phyloP scores from a whole-genome alignment of 257 asterid species.

The Solanum pimpinellifolium region DNA sequence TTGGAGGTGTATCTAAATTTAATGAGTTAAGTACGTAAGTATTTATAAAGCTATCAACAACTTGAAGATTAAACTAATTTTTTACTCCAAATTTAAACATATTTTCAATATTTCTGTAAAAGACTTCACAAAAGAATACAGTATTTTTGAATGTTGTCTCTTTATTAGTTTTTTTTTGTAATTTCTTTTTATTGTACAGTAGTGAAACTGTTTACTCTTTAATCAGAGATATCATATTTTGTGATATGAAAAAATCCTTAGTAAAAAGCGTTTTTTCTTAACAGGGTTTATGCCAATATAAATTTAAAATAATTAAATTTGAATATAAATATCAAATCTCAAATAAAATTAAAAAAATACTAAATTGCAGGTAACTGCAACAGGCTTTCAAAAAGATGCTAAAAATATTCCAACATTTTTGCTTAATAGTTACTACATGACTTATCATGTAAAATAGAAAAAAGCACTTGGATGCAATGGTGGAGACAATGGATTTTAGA shows the following conservation, averaged over 20 bases:
- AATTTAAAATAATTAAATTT: no score
- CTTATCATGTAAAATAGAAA: neutral
- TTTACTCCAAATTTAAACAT: no score
- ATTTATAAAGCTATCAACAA: neutral
- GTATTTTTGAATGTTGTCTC: neutral
- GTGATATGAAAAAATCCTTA: no score
- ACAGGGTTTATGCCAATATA: accelerated
- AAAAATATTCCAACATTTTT: neutral
- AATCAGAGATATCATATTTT: no score
- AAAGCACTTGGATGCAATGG: neutral
- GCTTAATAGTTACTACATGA: neutral
- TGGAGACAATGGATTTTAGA: neutral
- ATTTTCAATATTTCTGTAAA: no score
- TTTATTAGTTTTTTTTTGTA: neutral
- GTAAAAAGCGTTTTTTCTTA: no score
- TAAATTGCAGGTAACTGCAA: neutral
- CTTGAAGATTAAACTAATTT: no score
- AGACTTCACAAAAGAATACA: neutral
- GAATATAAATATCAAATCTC: neutral
- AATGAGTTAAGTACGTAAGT: no score
- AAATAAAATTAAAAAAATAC: neutral
- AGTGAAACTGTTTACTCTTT: no score
- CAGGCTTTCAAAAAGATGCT: neutral
- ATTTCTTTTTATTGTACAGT: neutral
- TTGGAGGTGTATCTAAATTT: neutral